Evolutionary conservation across 495 filamentous ascomycete species (phyloP).

Genomic region (Hypoxylon intermedium): DNA sequence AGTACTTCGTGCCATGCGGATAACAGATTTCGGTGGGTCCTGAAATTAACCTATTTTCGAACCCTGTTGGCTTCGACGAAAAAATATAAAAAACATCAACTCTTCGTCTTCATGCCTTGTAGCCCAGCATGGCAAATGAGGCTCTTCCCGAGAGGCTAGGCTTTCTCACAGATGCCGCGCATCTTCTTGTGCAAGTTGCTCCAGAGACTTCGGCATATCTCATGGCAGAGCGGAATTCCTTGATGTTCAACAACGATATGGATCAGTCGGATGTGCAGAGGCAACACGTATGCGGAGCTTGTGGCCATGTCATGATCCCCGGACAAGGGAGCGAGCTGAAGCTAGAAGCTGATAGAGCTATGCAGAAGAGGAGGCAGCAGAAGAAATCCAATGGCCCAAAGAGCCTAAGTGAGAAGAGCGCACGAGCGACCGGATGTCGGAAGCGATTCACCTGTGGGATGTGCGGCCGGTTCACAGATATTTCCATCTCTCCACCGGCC

Average conservation of each 20-base stretch:
- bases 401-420: slow-evolving; percentile 2
- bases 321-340: slow-evolving; percentile 51
- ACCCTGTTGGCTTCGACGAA: slow-evolving; percentile 2
- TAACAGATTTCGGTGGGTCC: too few species aligned
- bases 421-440: slow-evolving; percentile 10
- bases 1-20: too few species aligned
- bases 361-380: slow-evolving; percentile 12
- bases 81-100: neutral
- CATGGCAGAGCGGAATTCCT: slow-evolving; percentile 51
- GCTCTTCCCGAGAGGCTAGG: slow-evolving; percentile 42
- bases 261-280: slow-evolving; percentile 50
- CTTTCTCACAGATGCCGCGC: slow-evolving; percentile 59
- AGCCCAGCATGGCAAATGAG: slow-evolving; percentile 39
- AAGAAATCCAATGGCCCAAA: slow-evolving; percentile 11
- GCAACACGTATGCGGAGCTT: slow-evolving; percentile 57
- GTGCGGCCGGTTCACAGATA: slow-evolving; percentile 51
- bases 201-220: slow-evolving; percentile 59
- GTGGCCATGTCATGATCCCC: slow-evolving; percentile 59
- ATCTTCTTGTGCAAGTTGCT: slow-evolving; percentile 53
- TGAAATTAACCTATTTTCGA: too few species aligned
- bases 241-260: slow-evolving; percentile 53
- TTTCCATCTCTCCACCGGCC: slow-evolving; percentile 43
- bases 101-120: neutral
- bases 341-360: slow-evolving; percentile 40
- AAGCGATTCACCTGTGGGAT: slow-evolving; percentile 56